Evolutionary conservation across 2,329 filamentous ascomycete species (phyloP), one percentile per base, ranked within the genome.

Genomic region (Samsoniella hepiali): DNA sequence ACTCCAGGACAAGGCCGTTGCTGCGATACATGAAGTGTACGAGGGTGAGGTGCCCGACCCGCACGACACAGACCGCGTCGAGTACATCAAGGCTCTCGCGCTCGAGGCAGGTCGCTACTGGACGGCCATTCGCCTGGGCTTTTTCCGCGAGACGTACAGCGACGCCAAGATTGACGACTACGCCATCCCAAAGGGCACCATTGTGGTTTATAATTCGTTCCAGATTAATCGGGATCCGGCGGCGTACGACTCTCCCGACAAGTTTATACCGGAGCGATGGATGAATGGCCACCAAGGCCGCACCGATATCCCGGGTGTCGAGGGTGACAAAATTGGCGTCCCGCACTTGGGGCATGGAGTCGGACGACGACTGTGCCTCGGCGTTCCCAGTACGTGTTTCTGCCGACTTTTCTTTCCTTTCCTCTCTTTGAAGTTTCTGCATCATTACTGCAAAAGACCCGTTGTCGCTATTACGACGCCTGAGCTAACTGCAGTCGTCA

Each of bases 11-110:
- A 62, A 45, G 22, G 63, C 57, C 31, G 62, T 62, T 31, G 42
- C 40, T 5, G 63, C 58, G 36, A 62, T 64, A 9, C 31, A 36
- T 3, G 63, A 62, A 11, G 58, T 58, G 3, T 64, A 64, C 58
- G 34, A 29, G 7, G 63, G 53, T 11, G 51, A 64, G 29, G 50
- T 54, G 13, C 63, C 63, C 27, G 31, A 51, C 44, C 63, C 63
- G 13, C 63, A 64, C 58, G 63, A 64, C 13, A 62, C 59, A 3
- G 63, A 64, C 51, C 63, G 63, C 36, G 58, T 64, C 17, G 63
- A 64, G 45, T 64, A 62, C 27, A 34, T 64, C 44, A 62, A 62
- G 44, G 63, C 56, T 29, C 29, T 58, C 15, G 56, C 40, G 32
- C 22, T 31, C 17, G 63, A 64, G 49, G 63, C 55, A 4, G 58